Evolutionary conservation across 2,329 filamentous ascomycete genomes (phyloP).

Genomic region (Ophidiomyces ophidiicola): DNA sequence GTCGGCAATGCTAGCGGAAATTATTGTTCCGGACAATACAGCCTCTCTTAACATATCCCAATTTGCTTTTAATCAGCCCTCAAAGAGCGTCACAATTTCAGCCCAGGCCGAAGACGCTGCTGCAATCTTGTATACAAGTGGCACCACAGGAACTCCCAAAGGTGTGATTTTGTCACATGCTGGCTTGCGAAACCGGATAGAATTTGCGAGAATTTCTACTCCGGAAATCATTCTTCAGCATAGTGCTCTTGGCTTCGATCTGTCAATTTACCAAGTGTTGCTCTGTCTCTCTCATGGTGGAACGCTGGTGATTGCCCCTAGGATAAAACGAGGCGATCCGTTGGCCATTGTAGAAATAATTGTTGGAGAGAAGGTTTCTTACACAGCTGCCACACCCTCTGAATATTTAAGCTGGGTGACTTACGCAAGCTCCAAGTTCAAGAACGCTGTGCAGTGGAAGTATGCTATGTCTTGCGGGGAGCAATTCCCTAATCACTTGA

Average conservation of each 20-base stretch:
- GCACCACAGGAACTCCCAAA: conserved; percentile 54
- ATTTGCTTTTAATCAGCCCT: conserved; percentile 3
- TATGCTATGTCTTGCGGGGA: conserved; percentile 18
- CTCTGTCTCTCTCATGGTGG: conserved; percentile 15
- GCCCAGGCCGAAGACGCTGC: conserved; percentile 15
- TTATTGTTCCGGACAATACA: background rate
- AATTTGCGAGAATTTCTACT: conserved; percentile 9
- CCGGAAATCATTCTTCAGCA: conserved; percentile 15
- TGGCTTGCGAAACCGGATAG: conserved; percentile 19
- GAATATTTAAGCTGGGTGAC: conserved; percentile 17
- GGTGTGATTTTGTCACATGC: conserved; percentile 61
- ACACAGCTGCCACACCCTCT: conserved; percentile 18
- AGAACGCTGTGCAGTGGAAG: conserved; percentile 13
- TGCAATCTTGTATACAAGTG: conserved; percentile 52
- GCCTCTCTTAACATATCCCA: conserved; percentile 26
- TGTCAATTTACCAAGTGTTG: conserved; percentile 17
- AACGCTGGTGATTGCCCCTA: conserved; percentile 14
- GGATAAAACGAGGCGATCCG: conserved; percentile 16
- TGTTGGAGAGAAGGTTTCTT: conserved; percentile 15
- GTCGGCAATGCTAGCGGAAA: conserved; percentile 13
- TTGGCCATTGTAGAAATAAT: conserved; percentile 16
- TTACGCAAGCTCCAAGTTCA: conserved; percentile 14
- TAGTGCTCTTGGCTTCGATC: conserved; percentile 15
- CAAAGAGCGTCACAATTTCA: conserved; percentile 17
- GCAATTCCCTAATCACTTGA: conserved; percentile 8